phyloP scores from a whole-genome alignment of 2,329 filamentous ascomycete genomes.

The Dactylellina sp. region DNA sequence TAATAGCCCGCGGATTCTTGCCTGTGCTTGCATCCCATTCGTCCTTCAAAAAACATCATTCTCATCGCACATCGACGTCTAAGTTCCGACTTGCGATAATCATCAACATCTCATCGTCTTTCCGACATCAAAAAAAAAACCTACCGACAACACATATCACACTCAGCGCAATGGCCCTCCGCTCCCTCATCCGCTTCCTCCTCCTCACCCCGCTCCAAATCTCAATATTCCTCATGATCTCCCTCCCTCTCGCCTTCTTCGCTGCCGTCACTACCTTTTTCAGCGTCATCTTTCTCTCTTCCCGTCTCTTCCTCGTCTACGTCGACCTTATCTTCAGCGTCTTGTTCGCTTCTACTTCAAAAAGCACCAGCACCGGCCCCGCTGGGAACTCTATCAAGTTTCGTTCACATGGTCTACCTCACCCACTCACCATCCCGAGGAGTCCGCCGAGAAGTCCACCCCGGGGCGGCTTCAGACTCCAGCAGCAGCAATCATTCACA shows the following conservation, averaged over 20 bases:
- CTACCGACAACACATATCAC: not conserved
- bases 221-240: slow-evolving; percentile 52
- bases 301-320: slow-evolving; percentile 51
- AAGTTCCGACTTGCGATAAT: slow-evolving; percentile 36
- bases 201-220: slow-evolving; percentile 52
- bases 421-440: slow-evolving; percentile 25
- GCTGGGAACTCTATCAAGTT: too few species aligned
- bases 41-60: not conserved
- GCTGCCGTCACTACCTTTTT: slow-evolving; percentile 52
- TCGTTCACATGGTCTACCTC: not conserved
- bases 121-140: not conserved
- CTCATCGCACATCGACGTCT: not conserved
- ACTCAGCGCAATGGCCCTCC: slow-evolving; percentile 34
- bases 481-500: slow-evolving; percentile 31
- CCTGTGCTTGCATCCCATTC: not conserved
- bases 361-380: not conserved
- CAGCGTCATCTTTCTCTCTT: slow-evolving; percentile 54
- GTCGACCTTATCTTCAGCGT: slow-evolving; percentile 45
- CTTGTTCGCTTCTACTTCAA: slow-evolving; percentile 26
- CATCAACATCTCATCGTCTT: not conserved
- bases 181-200: slow-evolving; percentile 36
- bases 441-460: slow-evolving; percentile 42
- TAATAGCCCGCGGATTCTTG: not conserved
- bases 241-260: slow-evolving; percentile 50
- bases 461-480: slow-evolving; percentile 4